Evolutionary conservation across 2,329 filamentous ascomycete genomes (phyloP), one percentile per base, ranked within the genome.

Genomic region (Fusarium udum): DNA sequence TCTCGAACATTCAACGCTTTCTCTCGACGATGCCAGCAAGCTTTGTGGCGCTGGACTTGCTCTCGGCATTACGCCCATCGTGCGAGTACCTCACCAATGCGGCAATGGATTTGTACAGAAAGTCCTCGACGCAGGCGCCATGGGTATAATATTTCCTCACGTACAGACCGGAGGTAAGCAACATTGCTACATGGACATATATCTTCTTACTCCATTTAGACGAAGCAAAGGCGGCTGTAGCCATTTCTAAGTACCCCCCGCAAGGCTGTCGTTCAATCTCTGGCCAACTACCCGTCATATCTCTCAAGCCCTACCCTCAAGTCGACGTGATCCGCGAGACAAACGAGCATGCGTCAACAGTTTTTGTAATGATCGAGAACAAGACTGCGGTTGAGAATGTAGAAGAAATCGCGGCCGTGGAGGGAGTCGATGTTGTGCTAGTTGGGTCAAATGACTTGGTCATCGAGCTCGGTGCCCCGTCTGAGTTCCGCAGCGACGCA

Each of bases 181-280:
- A 3, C 6, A 8, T 18, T 22, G 1, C 9, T 11, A 37, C 15
- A 5, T 11, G 9, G 4, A 11, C 18, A 37, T 18, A 37, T 4
- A 37, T 37, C 4, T 5, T 5, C 36, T 40, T 7, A 26, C n/a
- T 26, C 15, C 16, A 13, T 11, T 0, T 6, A 51, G 32, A 20
- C 16, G 48, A 52, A 8, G 32, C 49, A 37, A 37, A 37, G 32
- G 49, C 31, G 0, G 32, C 49, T 4, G 49, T 52, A 12, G 22
- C 49, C 7, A 52, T 52, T 8, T 52, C 49, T 2, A 52, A 52
- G 10, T 37, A 52, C 2, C 49, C 49, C 7, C 49, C 49, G 1
- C 49, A 52, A 16, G 49, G 32, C 6, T 52, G 49, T 20, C 49
- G 49, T 8, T 52, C 49, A 6, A 52, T 37, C 13, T 22, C 16